phyloP scores from a whole-genome alignment of 192 early-diverging fungal species.

The Bifiguratus adelaidae region DNA sequence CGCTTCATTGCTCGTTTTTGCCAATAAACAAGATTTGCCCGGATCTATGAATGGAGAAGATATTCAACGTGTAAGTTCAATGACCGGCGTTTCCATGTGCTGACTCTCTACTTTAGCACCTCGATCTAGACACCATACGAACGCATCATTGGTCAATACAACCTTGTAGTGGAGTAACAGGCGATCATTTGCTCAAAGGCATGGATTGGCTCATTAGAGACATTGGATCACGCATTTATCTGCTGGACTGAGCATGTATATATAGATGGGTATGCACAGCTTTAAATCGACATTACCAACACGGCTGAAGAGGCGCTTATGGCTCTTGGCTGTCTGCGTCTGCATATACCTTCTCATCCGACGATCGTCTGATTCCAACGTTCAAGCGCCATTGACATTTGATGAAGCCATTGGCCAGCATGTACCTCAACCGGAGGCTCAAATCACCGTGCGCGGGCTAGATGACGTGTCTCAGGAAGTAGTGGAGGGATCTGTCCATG shows the following conservation, averaged over 20 bases:
- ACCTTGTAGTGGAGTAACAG: slow-evolving; percentile 83
- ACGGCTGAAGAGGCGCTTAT: neutral
- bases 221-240: slow-evolving; percentile 79
- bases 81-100: neutral
- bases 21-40: slow-evolving; percentile 96
- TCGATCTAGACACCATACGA: slow-evolving; percentile 58
- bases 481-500: no score
- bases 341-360: neutral
- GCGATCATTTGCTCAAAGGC: slow-evolving; percentile 74
- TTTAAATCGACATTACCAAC: neutral
- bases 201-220: slow-evolving; percentile 93
- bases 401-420: no score
- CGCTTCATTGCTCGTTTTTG: slow-evolving; percentile 87
- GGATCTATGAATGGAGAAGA: slow-evolving; percentile 63
- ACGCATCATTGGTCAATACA: slow-evolving; percentile 93
- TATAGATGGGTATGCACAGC: neutral
- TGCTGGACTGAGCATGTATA: slow-evolving; percentile 54
- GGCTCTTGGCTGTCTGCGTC: neutral
- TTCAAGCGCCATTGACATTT: no score
- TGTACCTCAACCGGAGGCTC: no score
- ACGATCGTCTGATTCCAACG: neutral
- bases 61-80: slow-evolving; percentile 48
- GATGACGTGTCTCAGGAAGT: no score
- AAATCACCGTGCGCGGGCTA: no score
- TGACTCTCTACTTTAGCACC: slow-evolving; percentile 27